Evolutionary conservation across 2,329 filamentous ascomycete genomes (phyloP), one percentile per base, ranked within the genome.

Genomic region (Fusarium floridanum): DNA sequence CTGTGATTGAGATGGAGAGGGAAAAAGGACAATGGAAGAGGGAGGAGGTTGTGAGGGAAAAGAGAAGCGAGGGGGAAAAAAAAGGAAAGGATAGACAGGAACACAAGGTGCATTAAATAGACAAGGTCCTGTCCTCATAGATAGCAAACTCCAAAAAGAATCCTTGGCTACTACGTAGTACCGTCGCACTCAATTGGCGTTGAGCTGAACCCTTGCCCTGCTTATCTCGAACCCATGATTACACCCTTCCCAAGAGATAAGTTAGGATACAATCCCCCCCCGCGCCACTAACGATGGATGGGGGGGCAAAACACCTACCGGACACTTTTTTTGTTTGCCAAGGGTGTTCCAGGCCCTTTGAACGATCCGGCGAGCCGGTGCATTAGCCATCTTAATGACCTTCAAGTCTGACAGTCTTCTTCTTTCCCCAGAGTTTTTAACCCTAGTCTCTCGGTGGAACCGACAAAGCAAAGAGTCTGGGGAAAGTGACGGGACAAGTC

Each of bases 21-120:
- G 14, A 17, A 14, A 41, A 50, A 7, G 22, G 43, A 34, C 29
- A 50, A 32, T 22, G 9, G 53, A 29, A 32, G 50, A 27, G 43
- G 22, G 29, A 29, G n/a, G 39, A 16, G 34, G 8, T 53, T 53
- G 48, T 53, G 48, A 32, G 24, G 22, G 24, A 11, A 53, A 27
- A 61, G 14, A 50, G 32, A 62, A n/a, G n/a, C 14, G 29, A 32
- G 29, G 29, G 29, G 29, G 2, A 2, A 16, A 37, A 7, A 16
- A 7, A 14, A 12, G 16, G n/a, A 27, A 12, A 27, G 16, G 4
- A 59, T 34, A 57, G 17, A 29, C 22, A 27, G 71, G 71, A 48
- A 62, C 64, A 56, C 56, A 22, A 57, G 27, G 22, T 6, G 32
- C 27, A 24, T 75, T 75, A 74, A 69, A 74, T 74, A 74, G 43